A percentile compares a stretch with the other conserved stretches of the same genome.
phyloP scores from a whole-genome alignment of 805 yeast species.

The Phaffomyces opuntiae region DNA sequence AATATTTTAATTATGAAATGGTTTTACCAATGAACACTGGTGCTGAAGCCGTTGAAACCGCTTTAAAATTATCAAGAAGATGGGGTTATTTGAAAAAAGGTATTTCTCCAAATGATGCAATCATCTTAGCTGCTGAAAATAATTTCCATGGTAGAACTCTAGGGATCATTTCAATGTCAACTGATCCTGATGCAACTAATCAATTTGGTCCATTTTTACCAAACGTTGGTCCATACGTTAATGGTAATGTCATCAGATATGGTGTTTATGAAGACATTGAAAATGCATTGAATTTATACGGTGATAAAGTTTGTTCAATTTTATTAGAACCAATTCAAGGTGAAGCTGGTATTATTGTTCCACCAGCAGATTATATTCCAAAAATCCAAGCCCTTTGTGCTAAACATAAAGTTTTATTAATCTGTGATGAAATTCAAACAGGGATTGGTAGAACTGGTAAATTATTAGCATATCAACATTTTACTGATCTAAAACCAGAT shows the following conservation, averaged over 20 bases:
- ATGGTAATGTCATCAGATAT: conserved; percentile 57
- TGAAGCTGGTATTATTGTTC: conserved; percentile 96
- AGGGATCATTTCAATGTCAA: conserved; percentile 92
- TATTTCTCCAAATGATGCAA: conserved; percentile 77
- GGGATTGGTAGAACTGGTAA: conserved; percentile 97
- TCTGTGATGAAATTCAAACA: conserved; percentile 96
- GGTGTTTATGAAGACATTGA: conserved; percentile 85
- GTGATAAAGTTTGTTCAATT: conserved; percentile 86
- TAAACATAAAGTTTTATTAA: conserved; percentile 77
- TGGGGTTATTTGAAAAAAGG: conserved; percentile 93
- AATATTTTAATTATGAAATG: conserved; percentile 84
- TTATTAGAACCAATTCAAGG: conserved; percentile 96
- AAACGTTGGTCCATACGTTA: conserved; percentile 79
- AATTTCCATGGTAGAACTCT: conserved; percentile 97
- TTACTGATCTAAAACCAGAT: conserved; percentile 74
- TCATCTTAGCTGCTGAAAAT: conserved; percentile 77
- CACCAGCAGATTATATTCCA: conserved; percentile 73
- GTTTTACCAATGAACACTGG: conserved; percentile 98
- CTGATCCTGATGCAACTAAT: conserved; percentile 87
- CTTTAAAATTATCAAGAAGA: conserved; percentile 87
- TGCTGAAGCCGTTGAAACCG: conserved; percentile 98
- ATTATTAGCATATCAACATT: conserved; percentile 86
- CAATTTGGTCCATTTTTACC: conserved; percentile 85
- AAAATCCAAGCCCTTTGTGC: conserved; percentile 69
- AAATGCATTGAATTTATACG: conserved; percentile 71